These are phyloP conservation scores for Ophiostoma ulmi DNA, from an alignment of 2,329 filamentous ascomycete genomes.

Conservation along the genomic window DNA sequence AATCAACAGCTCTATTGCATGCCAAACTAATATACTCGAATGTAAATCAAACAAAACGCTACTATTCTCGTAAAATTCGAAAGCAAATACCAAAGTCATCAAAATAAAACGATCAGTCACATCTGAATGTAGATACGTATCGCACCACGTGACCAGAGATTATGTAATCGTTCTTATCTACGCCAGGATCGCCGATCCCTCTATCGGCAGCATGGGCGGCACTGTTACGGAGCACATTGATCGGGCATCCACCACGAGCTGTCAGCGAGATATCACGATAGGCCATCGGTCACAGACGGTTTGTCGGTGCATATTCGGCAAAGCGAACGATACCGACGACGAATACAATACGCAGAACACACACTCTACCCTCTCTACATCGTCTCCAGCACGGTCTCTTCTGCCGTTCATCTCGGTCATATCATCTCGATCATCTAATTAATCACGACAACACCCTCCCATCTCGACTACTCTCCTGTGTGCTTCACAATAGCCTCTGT, in stretches of 20 bases:
- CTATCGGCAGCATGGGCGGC: background rate
- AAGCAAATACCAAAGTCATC: background rate
- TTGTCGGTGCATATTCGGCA: background rate
- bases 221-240: background rate
- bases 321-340: background rate
- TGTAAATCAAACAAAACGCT: background rate
- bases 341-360: background rate
- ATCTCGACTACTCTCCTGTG: background rate
- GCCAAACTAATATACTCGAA: background rate
- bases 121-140: background rate
- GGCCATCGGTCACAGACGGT: background rate
- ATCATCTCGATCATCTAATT: background rate
- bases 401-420: background rate
- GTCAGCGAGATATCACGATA: background rate
- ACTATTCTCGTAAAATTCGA: background rate
- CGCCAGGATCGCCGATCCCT: constrained; percentile 6
- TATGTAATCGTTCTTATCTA: background rate
- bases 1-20: background rate
- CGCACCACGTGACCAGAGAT: background rate
- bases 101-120: background rate
- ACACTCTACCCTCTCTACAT: background rate
- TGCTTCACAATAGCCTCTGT: background rate
- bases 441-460: background rate
- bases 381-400: background rate
- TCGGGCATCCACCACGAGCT: background rate